A percentile compares a stretch with the other conserved stretches of the same genome.
phyloP scores from a whole-genome alignment of 371 early-diverging fungal species.

The Rhizomucor miehei region DNA sequence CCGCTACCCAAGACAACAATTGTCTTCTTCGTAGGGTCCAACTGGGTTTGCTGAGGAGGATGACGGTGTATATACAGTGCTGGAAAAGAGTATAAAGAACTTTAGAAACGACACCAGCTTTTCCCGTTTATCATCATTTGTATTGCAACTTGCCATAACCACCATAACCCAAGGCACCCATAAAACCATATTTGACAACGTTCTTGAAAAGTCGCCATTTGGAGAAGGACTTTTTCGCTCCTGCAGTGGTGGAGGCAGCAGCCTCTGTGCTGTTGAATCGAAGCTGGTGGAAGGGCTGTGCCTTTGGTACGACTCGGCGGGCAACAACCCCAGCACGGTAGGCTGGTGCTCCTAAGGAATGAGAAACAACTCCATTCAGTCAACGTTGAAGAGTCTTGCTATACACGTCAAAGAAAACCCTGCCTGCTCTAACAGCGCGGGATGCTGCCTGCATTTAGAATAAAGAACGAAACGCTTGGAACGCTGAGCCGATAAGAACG shows the following conservation, averaged over 20 bases:
- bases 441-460: too few species aligned
- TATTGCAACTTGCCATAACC: constrained; percentile 35
- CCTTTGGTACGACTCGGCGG: constrained; percentile 4
- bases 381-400: too few species aligned
- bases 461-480: too few species aligned
- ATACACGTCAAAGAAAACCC: too few species aligned
- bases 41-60: constrained; percentile 64
- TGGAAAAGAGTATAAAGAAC: constrained; percentile 20
- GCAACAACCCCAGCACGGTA: constrained; percentile 1
- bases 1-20: constrained; percentile 83
- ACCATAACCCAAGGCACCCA: constrained; percentile 31
- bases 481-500: too few species aligned
- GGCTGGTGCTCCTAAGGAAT: not conserved
- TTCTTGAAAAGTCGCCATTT: constrained; percentile 33
- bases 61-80: constrained; percentile 58
- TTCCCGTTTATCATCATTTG: not conserved
- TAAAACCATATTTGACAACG: constrained; percentile 34
- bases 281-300: constrained; percentile 1
- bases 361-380: too few species aligned
- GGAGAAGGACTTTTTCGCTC: constrained; percentile 14
- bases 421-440: too few species aligned
- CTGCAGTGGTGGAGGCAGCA: not conserved
- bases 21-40: constrained; percentile 78
- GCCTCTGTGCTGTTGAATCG: constrained; percentile 12
- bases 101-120: constrained; percentile 15